Evolutionary conservation across 2,329 filamentous ascomycete genomes (phyloP), one percentile per base, ranked within the genome.

Genomic region (Clonostachys byssicola): DNA sequence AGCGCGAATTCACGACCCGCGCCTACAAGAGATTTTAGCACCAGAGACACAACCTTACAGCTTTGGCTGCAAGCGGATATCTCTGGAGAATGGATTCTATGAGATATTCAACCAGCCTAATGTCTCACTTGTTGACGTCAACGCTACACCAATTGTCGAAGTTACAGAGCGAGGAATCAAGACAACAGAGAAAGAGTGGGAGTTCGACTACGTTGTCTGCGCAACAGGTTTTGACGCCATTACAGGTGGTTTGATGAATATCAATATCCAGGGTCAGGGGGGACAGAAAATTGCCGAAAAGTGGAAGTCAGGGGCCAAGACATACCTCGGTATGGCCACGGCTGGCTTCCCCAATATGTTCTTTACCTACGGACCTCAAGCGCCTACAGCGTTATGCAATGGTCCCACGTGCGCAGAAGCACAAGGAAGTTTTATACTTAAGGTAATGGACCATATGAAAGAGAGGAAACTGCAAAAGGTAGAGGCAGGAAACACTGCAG

Each of bases 61-160:
- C 3, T 77, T 73, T 51, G 74, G 69, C 4, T 67, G 65, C 7
- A 79, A 75, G 54, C 64, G 74, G 1, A 64, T 63, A 4, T 67
- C 61, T 1, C 63, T 78, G 0, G 76, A 80, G 51, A 60, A 71
- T 34, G 60, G 64, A 38, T 79, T 75, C 54, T 80, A 72, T 51
- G 76, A 80, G 49, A 63, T 68, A 4, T 67, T 73, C 46, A 70
- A 77, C 50, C 64, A 64, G n/a, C 57, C 63, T 1, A 70, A 74
- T 34, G 72, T 79, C 4, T 61, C 73, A 41, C 54, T 77, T n/a
- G 72, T 80, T 3, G 62, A 73, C 42, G 52, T 77, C n/a, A 72
- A 68, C 12, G 54, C 63, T 9, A 69, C 66, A 4, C 63, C 69
- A 0, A 75, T 80, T 47, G 56, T 56, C 6, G 54, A 60, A 9